Evolutionary conservation across 495 filamentous ascomycete species (phyloP), one percentile per base, ranked within the genome.

Genomic region (Penicillium parvum): DNA sequence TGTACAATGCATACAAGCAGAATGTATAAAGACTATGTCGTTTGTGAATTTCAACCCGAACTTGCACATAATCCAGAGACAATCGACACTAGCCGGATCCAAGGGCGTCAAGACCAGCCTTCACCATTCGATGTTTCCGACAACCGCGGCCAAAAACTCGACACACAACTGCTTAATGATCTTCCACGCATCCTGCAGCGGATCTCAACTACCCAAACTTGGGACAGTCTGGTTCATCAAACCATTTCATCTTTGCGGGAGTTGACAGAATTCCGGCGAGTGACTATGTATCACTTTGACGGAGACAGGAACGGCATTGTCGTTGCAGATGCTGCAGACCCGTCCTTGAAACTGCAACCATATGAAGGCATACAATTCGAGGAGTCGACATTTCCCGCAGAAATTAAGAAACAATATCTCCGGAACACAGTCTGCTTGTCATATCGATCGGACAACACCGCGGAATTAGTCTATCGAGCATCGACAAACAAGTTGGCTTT

Each of bases 281-380:
- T 90, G 15, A 92, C 91, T 78, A 74, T 96, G 22, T 94, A 92
- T 55, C 86, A 90, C 57, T 94, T 96, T 50, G 88, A 96, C 55
- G 64, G 77, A 15, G 52, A 69, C 7, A 85, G 79, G 63, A 91
- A 91, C 57, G 88, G 88, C 0, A 78, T 78, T 32, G 86, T 94
- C 4, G 82, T 95, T 29, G 86, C 86, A 1, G 90, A 95, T 59
- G 63, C 90, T 2, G 78, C 90, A 23, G 86, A 94, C 55, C 74
- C 83, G 15, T 55, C 74, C 12, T 74, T 78, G 7, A 86, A 81
- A 0, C 79, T 80, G 40, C 84, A 90, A 57, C 72, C 90, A 0
- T 91, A 84, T 64, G 83, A 87, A 54, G 86, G 86, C 7, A 66
- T 91, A 14, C 77, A 90, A 57, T 94, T 95, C 44, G 85, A 84